Evolutionary conservation across 1,284 basidiomycete genomes (phyloP), one percentile per base, ranked within the genome.

Genomic region (Heterobasidion occidentale): DNA sequence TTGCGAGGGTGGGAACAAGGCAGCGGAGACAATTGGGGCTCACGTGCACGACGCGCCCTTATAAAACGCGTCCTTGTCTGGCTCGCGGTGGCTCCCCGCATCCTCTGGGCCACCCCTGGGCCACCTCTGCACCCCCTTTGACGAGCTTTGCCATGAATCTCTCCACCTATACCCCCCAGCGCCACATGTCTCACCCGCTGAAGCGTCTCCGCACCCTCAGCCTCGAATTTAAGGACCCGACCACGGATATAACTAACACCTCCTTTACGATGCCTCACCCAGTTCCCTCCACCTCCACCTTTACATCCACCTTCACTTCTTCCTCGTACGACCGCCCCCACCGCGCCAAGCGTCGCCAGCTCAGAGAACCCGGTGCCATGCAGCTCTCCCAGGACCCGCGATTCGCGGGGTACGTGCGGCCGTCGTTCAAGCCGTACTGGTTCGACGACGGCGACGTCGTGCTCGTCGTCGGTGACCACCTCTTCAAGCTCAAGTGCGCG

Each of bases 371-470:
- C 27, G 27, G 27, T 5, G 27, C 27, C 27, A 46, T 35, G 36
- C 17, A 19, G 19, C 35, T 46, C 35, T 8, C 51, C 33, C 45
- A 47, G n/a, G 17, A 42, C 20, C 36, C 51, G 17, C 51, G 38
- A 2, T 33, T 45, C 46, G 36, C n/a, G 33, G 36, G 38, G n/a
- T 34, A 53, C 36, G 48, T 59, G 15, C 45, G 51, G 36, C 54
- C 58, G 7, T 56, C 58, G 7, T 59, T 38, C 52, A 53, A 54
- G 36, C 58, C 58, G 15, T 59, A 56, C 48, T 59, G 58, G 58
- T 56, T 34, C 36, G 55, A 56, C 9, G 58, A 59, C 17, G 58
- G 58, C 19, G 55, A 59, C 48, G 20, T 56, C 38, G 35, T 59
- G 36, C 46, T 59, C 9, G 42, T 59, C n/a, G 58, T 59, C 9